These are phyloP conservation scores for Echinochloa phyllopogon DNA, from an alignment of 176 grass and related monocot species.

Conservation along the genomic window DNA sequence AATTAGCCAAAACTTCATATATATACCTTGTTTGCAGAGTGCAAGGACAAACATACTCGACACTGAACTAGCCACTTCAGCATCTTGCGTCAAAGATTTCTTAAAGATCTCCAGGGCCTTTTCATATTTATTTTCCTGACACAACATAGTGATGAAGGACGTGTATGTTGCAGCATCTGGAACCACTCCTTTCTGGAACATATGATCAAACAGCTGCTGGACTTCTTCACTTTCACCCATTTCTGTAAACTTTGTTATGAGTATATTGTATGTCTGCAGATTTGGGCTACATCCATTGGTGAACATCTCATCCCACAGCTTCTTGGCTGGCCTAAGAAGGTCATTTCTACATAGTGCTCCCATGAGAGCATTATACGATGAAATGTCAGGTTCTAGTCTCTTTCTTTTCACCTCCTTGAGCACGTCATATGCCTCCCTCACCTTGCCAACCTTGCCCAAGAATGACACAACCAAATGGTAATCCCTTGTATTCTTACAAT, in stretches of 20 bases:
- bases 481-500: slow-evolving; percentile 47
- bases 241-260: slow-evolving; percentile 78
- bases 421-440: slow-evolving; percentile 89
- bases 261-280: slow-evolving; percentile 89
- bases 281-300: slow-evolving; percentile 66
- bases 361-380: slow-evolving; percentile 85
- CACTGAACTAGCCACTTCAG: slow-evolving; percentile 53
- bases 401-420: slow-evolving; percentile 82
- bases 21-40: slow-evolving; percentile 80
- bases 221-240: slow-evolving; percentile 66
- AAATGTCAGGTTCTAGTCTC: slow-evolving; percentile 66
- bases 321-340: slow-evolving; percentile 85
- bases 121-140: slow-evolving; percentile 65
- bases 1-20: background rate
- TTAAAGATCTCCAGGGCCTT: slow-evolving; percentile 63
- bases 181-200: slow-evolving; percentile 68
- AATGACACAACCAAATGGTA: slow-evolving; percentile 78
- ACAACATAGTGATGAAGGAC: slow-evolving; percentile 69
- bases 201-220: slow-evolving; percentile 73
- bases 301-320: slow-evolving; percentile 99
- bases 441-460: slow-evolving; percentile 80
- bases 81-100: slow-evolving; percentile 67
- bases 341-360: slow-evolving; percentile 74
- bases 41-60: slow-evolving; percentile 52
- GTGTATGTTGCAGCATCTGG: slow-evolving; percentile 69